Percentiles rank a stretch among this genome's conserved stretches.
Evolutionary conservation across 768 basidiomycete species (phyloP).

Genomic region (Xerocomellus chrysenteron): DNA sequence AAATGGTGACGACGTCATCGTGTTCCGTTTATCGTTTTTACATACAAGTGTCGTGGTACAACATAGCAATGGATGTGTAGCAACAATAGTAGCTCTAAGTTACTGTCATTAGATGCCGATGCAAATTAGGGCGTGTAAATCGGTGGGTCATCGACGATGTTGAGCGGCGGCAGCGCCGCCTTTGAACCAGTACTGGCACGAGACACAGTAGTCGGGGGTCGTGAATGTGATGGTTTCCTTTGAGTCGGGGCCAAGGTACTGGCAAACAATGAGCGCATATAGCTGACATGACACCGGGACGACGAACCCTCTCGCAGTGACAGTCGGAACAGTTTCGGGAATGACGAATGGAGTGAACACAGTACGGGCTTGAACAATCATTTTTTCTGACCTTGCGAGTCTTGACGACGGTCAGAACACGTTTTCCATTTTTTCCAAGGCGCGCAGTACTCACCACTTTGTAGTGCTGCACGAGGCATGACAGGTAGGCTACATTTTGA

Average conservation of each 20-base stretch:
- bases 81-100: conserved; percentile 31
- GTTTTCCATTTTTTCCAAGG: conserved; percentile 8
- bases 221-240: conserved; percentile 56
- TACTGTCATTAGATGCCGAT: conserved; percentile 28
- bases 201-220: conserved; percentile 53
- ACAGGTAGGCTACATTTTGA: conserved; percentile 2
- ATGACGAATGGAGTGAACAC: conserved; percentile 42
- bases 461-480: conserved; percentile 53
- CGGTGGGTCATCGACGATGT: conserved; percentile 32
- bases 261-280: conserved; percentile 2
- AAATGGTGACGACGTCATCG: conserved; percentile 53
- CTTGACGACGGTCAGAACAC: conserved; percentile 20
- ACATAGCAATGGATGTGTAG: conserved; percentile 17
- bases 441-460: conserved; percentile 52
- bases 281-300: neutral
- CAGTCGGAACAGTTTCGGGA: conserved; percentile 42
- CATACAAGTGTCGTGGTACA: conserved; percentile 21
- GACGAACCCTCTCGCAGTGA: conserved; percentile 43
- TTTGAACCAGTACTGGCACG: conserved; percentile 61
- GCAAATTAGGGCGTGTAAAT: conserved; percentile 3
- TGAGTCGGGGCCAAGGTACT: conserved; percentile 70
- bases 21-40: conserved; percentile 6
- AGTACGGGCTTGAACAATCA: conserved; percentile 37
- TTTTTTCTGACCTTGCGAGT: conserved; percentile 36
- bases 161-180: conserved; percentile 44